Base-by-base conservation (phyloP, 1,284 basidiomycete species). In the Sporisorium iseilematis-ciliati region DNA sequence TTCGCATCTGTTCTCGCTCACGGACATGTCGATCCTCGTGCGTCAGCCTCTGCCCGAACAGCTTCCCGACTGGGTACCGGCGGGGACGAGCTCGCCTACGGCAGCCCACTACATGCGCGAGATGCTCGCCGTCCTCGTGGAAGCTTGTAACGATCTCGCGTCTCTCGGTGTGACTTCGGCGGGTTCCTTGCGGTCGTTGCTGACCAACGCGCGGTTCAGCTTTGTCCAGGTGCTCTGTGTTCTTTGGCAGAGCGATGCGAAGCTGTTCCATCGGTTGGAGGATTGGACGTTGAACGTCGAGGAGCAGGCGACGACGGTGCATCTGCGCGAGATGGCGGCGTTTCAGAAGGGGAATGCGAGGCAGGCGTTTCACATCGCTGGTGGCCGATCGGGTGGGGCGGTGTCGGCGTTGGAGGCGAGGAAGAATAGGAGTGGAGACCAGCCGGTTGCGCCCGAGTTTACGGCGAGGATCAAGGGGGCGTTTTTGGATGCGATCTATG, bases 1-100 rank as follows among this genome's bases (percentile, higher is more conserved):
- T 31, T 95, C 94, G 2, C 90, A 94, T 75, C 95, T 95, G 86
- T 98, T 99, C 87, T 89, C 89, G 48, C 88, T 98, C 59, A 96
- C 94, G 7, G 84, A 86, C 20, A 80, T 85, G 43, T 75, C 81
- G 91, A 95, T 89, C 90, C 84, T 88, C 88, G 8, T 89, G 91
- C 54, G 89, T 63, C 56, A 84, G 50, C 89, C 87, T 81, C 87
- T 42, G 87, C 67, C 20, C 86, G 50, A 46, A 1, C 88, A 81
- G 7, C 71, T 88, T 3, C 89, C 92, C 2, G 87, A 90, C 0
- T 89, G 91, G 67, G 89, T 97, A 16, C 95, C 96, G 1, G 86
- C 86, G 11, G 89, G 91, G 62, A 91, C 92, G 0, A 93, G 93
- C 79, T 92, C 93, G 1, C 86, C 95, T n/a, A 92, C 92, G 3